These are phyloP conservation scores for Hypoxylon fuscum DNA, from an alignment of 495 filamentous ascomycete genomes.

Conservation along the genomic window DNA sequence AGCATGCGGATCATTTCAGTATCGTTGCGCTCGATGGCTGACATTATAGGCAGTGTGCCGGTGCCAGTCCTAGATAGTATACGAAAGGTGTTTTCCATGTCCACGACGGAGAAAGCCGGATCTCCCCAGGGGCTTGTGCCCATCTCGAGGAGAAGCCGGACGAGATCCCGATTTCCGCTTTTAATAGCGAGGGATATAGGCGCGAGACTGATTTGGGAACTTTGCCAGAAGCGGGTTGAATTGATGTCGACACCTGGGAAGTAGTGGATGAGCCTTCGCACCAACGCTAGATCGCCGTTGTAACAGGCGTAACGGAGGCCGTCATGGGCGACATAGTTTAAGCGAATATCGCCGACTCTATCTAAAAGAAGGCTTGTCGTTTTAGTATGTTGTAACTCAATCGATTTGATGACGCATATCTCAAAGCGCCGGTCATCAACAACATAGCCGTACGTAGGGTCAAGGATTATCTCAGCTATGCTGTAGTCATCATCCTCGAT, in stretches of 20 bases:
- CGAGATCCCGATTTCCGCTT: not conserved
- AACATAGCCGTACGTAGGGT: not conserved
- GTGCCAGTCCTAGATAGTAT: not conserved
- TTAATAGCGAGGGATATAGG: not conserved
- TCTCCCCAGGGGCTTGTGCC: not conserved
- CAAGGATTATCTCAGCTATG: not conserved
- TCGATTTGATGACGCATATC: not conserved
- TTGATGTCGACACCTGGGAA: constrained; percentile 53
- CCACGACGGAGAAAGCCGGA: not conserved
- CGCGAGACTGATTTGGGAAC: not conserved
- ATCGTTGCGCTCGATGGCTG: not conserved
- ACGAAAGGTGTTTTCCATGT: not conserved
- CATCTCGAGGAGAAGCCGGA: not conserved
- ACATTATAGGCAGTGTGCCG: not conserved
- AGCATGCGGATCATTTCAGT: not conserved
- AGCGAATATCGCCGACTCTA: not conserved
- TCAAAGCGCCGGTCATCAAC: not conserved
- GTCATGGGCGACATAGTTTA: not conserved
- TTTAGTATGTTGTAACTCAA: not conserved
- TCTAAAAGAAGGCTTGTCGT: not conserved
- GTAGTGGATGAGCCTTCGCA: constrained; percentile 40
- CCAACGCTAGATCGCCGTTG: not conserved
- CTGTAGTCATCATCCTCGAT: not conserved
- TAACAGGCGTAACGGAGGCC: not conserved
- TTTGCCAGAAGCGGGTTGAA: not conserved